phyloP scores from a whole-genome alignment of 2,329 filamentous ascomycete genomes.

The Exophiala aquamarina region DNA sequence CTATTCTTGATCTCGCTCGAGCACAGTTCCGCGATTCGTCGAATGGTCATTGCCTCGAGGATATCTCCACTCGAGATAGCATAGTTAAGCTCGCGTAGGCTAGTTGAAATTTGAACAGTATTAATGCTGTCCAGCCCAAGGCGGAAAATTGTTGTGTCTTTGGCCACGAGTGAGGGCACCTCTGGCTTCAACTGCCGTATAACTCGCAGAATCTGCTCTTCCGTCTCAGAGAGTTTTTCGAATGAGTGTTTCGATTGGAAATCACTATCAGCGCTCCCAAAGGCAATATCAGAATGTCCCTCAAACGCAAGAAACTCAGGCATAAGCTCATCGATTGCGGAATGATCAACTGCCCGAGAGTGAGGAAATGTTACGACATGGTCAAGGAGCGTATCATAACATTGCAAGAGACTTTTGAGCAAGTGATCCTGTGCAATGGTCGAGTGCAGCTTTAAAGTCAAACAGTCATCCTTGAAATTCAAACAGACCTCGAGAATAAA shows the following conservation, averaged over 20 bases:
- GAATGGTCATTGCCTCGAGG: constrained; percentile 53
- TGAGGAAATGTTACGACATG: constrained; percentile 32
- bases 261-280: not conserved
- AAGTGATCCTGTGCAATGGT: constrained; percentile 37
- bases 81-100: constrained; percentile 61
- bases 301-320: constrained; percentile 1
- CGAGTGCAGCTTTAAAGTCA: constrained; percentile 65
- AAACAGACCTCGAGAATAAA: constrained; percentile 75
- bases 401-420: constrained; percentile 19
- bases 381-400: constrained; percentile 34
- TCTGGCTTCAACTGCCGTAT: constrained; percentile 15
- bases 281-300: not conserved
- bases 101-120: constrained; percentile 71
- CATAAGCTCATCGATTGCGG: constrained; percentile 2
- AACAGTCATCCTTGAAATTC: constrained; percentile 47
- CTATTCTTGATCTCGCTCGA: not conserved
- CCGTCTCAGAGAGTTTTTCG: constrained; percentile 6
- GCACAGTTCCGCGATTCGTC: constrained; percentile 23
- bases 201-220: constrained; percentile 8
- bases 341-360: constrained; percentile 16
- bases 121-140: constrained; percentile 92
- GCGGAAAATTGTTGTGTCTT: constrained; percentile 72
- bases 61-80: constrained; percentile 69
- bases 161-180: constrained; percentile 4
- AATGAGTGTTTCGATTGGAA: not conserved